Evolutionary conservation across 441 rosid genomes (phyloP), one percentile per base, ranked within the genome.

Genomic region (Gossypium davidsonii): DNA sequence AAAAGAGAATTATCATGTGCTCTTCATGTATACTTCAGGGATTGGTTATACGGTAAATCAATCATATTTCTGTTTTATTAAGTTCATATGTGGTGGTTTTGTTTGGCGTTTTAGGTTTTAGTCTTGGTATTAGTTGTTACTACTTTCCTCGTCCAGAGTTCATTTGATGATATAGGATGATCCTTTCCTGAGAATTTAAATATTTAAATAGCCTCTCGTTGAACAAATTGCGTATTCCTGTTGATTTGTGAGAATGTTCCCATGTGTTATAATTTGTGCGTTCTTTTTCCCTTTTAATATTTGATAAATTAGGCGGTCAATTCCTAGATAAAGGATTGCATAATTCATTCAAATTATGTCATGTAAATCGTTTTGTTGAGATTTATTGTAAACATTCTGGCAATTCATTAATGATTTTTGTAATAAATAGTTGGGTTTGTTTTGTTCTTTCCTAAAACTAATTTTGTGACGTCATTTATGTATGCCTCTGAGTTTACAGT

Each of bases 31-130:
- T 86, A 87, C 85, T 96, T 96, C 87, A 96, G 88, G 75, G 99
- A 96, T 79, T 95, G 99, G 99, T 85, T 95, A 55, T 93, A 96
- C 52, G 97, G 99, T 96, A 93, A 81, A 62, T 62, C 55, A 57
- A 63, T 46, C 73, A n/a, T 48, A 11, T 48, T n/a, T 48, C 5
- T n/a, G n/a, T 48, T 48, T 52, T 52, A 21, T 52, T 15, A 34
- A 34, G 39, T 34, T 34, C 7, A 34, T 34, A 34, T 34, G 39
- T 34, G 39, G 7, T 34, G 39, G 39, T 34, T 34, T 34, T 34
- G 39, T 34, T 34, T 34, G 39, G 39, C 42, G 42, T 37, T 37
- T 37, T 37, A 6, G 42, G 42, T 37, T 37, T 37, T 37, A 37
- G 6, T 37, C 42, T 48, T 63, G 49, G 6, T 28, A 1, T 1